Conservation (phyloP, 257 asterid species). For the Paraleonurus japonicus region DNA sequence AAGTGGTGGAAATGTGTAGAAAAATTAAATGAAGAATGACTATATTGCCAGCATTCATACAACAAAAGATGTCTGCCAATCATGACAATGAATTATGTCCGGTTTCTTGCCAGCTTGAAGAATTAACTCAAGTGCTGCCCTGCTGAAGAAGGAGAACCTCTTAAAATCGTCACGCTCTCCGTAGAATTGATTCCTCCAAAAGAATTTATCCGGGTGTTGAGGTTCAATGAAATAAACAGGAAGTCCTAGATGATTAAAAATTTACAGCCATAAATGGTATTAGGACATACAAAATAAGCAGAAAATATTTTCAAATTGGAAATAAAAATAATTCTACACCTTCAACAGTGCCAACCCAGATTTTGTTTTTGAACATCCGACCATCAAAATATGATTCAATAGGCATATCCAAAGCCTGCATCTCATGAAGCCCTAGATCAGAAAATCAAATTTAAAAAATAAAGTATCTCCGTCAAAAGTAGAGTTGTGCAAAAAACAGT, state of each 20-base stretch:
- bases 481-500: too few species aligned
- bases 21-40: constrained; percentile 3
- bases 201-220: constrained; percentile 81
- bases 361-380: constrained; percentile 67
- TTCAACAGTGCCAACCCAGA: constrained; percentile 96
- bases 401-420: constrained; percentile 81
- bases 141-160: constrained; percentile 96
- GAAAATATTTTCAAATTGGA: constrained; percentile 16
- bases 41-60: constrained; percentile 42
- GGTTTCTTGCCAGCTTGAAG: constrained; percentile 91
- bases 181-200: constrained; percentile 92
- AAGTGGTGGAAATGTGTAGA: constrained; percentile 6
- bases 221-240: constrained; percentile 98
- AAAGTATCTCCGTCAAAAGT: too few species aligned
- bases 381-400: constrained; percentile 95
- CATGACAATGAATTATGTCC: constrained; percentile 93
- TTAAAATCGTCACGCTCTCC: constrained; percentile 94
- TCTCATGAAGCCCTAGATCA: constrained; percentile 20
- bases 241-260: constrained; percentile 52
- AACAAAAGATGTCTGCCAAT: constrained; percentile 98
- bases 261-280: constrained; percentile 26
- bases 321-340: constrained; percentile 42
- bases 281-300: constrained; percentile 25
- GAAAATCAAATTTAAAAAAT: constrained; percentile 15
- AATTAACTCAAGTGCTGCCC: constrained; percentile 97